Conservation (phyloP, 2,329 filamentous ascomycete species). For the Venturia carpophila region DNA sequence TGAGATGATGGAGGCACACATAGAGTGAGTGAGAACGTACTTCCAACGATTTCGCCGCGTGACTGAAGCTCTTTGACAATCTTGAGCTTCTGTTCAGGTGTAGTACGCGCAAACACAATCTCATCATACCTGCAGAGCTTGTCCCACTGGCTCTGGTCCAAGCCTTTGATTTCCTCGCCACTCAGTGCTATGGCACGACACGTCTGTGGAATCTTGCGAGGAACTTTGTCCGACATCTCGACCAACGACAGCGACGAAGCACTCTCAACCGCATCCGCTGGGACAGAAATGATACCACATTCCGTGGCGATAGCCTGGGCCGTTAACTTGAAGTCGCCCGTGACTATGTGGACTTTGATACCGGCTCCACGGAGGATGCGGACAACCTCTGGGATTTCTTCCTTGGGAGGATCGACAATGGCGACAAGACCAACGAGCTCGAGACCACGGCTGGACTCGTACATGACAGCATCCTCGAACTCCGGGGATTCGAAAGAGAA, state of each 20-base stretch:
- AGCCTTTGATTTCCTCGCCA: slow-evolving; percentile 48
- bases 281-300: slow-evolving; percentile 60
- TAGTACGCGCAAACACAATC: slow-evolving; percentile 69
- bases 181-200: slow-evolving; percentile 20
- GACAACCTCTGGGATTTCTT: slow-evolving; percentile 52
- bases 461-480: slow-evolving; percentile 51
- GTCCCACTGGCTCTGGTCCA: slow-evolving; percentile 64
- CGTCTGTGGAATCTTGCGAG: background rate
- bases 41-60: slow-evolving; percentile 49
- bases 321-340: slow-evolving; percentile 69
- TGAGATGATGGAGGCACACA: no score
- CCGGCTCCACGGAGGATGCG: slow-evolving; percentile 60
- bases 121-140: slow-evolving; percentile 57
- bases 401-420: slow-evolving; percentile 52
- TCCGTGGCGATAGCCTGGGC: slow-evolving; percentile 65
- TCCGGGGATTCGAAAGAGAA: slow-evolving; percentile 41
- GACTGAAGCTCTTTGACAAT: slow-evolving; percentile 69
- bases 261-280: slow-evolving; percentile 33
- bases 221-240: slow-evolving; percentile 33
- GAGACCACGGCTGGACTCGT: slow-evolving; percentile 43
- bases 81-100: slow-evolving; percentile 69
- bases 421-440: slow-evolving; percentile 50
- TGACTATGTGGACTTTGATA: slow-evolving; percentile 75
- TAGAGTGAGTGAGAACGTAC: no score
- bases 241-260: slow-evolving; percentile 53